Evolutionary conservation across 2,329 filamentous ascomycete species (phyloP), one percentile per base, ranked within the genome.

Genomic region (Rasamsonia emersonii): DNA sequence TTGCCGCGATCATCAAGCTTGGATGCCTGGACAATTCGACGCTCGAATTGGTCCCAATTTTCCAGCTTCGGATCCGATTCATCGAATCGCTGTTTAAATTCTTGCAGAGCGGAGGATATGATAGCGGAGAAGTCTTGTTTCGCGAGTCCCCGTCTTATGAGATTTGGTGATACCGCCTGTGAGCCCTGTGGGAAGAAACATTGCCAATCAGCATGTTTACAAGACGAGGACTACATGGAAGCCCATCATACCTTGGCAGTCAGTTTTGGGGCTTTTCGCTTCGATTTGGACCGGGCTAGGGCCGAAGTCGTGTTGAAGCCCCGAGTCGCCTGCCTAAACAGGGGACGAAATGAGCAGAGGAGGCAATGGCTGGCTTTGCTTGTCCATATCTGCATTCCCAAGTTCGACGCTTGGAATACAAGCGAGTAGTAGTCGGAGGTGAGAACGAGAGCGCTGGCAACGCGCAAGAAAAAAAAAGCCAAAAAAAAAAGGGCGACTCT

Each of bases 371-470:
- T 54, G 43, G 51, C 47, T 45, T 40, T 51, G 32, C 44, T 45
- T 33, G 45, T 46, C 47, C 60, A 57, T 53, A 49, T 42, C 51
- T 52, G 59, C 64, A 68, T 67, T 45, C 51, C 51, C 48, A 32
- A 26, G 17, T 17, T n/a, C n/a, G n/a, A n/a, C n/a, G n/a, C n/a
- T n/a, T n/a, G n/a, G n/a, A n/a, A n/a, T n/a, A n/a, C n/a, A n/a
- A n/a, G n/a, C n/a, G n/a, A n/a, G n/a, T n/a, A n/a, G n/a, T n/a
- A n/a, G n/a, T n/a, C n/a, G n/a, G n/a, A n/a, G n/a, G n/a, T n/a
- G n/a, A n/a, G n/a, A n/a, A n/a, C n/a, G n/a, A n/a, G n/a, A n/a
- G n/a, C n/a, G n/a, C n/a, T n/a, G n/a, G n/a, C n/a, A n/a, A n/a
- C n/a, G n/a, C n/a, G n/a, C n/a, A n/a, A n/a, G n/a, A n/a, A n/a